Percentiles rank a stretch among this genome's conserved stretches.
Evolutionary conservation across 768 basidiomycete species (phyloP).

Genomic region (Neoboletus magnificus): DNA sequence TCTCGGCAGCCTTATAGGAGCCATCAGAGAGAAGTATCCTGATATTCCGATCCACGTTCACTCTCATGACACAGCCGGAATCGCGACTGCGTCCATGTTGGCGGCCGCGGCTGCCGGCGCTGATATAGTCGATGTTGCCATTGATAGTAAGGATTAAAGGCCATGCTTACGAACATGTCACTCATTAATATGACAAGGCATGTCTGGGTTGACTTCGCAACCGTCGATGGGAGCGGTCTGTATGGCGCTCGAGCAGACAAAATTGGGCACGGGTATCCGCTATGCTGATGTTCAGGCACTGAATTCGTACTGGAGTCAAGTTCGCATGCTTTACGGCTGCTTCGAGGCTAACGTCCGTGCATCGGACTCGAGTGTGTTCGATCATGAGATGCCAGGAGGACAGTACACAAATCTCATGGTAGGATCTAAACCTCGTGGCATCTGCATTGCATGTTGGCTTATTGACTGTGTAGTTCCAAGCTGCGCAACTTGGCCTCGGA

Average conservation of each 20-base stretch:
- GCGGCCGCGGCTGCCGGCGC: slow-evolving; percentile 96
- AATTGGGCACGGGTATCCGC: slow-evolving; percentile 91
- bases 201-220: slow-evolving; percentile 98
- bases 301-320: slow-evolving; percentile 97
- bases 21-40: slow-evolving; percentile 94
- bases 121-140: slow-evolving; percentile 96
- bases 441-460: slow-evolving; percentile 18
- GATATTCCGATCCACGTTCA: slow-evolving; percentile 99
- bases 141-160: slow-evolving; percentile 74
- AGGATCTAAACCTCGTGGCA: slow-evolving; percentile 23
- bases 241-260: slow-evolving; percentile 91
- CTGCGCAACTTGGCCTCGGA: slow-evolving; percentile 92
- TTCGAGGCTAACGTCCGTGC: slow-evolving; percentile 98
- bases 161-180: not conserved
- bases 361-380: slow-evolving; percentile 96
- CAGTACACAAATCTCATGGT: slow-evolving; percentile 95
- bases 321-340: slow-evolving; percentile 90
- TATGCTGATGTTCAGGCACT: slow-evolving; percentile 96
- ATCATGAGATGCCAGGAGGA: slow-evolving; percentile 99
- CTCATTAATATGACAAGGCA: slow-evolving; percentile 52
- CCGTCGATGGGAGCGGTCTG: slow-evolving; percentile 98
- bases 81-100: slow-evolving; percentile 96
- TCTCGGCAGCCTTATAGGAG: slow-evolving; percentile 72
- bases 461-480: slow-evolving; percentile 78
- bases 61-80: slow-evolving; percentile 99